Evolutionary conservation across 257 asterid species (phyloP).

Genomic region (Salvia hispanica): DNA sequence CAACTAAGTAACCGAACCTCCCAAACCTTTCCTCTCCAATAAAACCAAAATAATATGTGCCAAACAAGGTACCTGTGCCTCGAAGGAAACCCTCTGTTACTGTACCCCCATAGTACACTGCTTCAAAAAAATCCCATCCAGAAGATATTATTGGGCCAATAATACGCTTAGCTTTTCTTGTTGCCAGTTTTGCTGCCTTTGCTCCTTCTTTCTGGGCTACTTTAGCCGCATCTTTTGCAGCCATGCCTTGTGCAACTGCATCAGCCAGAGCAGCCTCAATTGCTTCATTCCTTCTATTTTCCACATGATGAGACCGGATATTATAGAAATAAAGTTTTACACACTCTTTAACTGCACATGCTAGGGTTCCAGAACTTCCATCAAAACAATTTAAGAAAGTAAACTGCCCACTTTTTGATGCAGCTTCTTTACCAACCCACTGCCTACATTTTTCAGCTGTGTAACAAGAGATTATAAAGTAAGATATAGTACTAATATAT

Average conservation of each 20-base stretch:
- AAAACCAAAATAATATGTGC: constrained; percentile 72
- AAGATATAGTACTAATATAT: neutral
- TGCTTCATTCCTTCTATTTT: constrained; percentile 67
- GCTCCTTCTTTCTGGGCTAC: constrained; percentile 83
- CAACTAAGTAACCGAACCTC: constrained; percentile 85
- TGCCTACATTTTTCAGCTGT: constrained; percentile 88
- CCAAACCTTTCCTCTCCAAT: constrained; percentile 77
- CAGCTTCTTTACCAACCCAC: constrained; percentile 78
- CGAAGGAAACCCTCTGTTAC: constrained; percentile 85
- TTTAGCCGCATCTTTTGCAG: constrained; percentile 71
- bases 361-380: constrained; percentile 79
- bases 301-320: constrained; percentile 68
- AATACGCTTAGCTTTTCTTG: constrained; percentile 68
- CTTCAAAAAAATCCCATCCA: constrained; percentile 98
- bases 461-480: constrained; percentile 27
- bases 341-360: constrained; percentile 83
- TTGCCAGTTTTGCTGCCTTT: constrained; percentile 91
- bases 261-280: constrained; percentile 76
- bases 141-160: constrained; percentile 92
- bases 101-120: constrained; percentile 85
- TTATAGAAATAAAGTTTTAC: constrained; percentile 80
- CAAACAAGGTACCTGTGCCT: constrained; percentile 83
- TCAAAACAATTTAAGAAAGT: constrained; percentile 76
- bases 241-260: constrained; percentile 76
- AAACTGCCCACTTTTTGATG: constrained; percentile 90